Base-by-base conservation (phyloP, 495 filamentous ascomycete genomes). In the Penicillium alfredii region DNA sequence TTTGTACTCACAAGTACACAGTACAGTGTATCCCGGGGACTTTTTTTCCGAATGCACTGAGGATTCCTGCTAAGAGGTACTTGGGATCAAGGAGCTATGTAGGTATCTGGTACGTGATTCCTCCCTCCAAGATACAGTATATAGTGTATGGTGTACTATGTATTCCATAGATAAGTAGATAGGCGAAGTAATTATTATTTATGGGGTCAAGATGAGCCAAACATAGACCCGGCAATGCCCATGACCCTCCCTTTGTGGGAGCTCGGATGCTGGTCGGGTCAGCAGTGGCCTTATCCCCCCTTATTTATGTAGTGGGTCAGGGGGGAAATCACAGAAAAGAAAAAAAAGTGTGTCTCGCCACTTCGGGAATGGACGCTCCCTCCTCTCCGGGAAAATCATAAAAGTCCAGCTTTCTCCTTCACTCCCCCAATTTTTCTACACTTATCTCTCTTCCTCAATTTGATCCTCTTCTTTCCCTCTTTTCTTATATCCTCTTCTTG, bases 271-370 rank as follows among this genome's bases (percentile, higher is more conserved):
- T 27, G 48, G 51, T 60, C 61, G 59, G 63, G 55, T 59, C 48
- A 44, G 30, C 49, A 51, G 63, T 67, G 63, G 63, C 52, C 60
- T 55, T 55, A 63, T 44, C 29, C 38, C 39, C 30, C 42, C n/a
- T n/a, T n/a, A n/a, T n/a, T n/a, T n/a, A n/a, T n/a, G n/a, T n/a
- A n/a, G n/a, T n/a, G 36, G 42, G 22, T 43, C 47, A 52, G 53
- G 55, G 55, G 52, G 40, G n/a, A n/a, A n/a, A n/a, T n/a, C n/a
- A n/a, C n/a, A n/a, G n/a, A n/a, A n/a, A 32, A 38, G 12, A 4
- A 39, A 15, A 35, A 48, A 39, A 47, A 44, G 27, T 44, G 44
- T n/a, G 45, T 67, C 63, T 63, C 63, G 63, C 63, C 63, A 67
- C 63, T 53, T 56, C 59, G 59, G 59, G 54, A 58, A 45, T 52